Evolutionary conservation across 83 land plant genomes (phyloP), one percentile per base, ranked within the genome.

Genomic region (Isoetes engelmannii): DNA sequence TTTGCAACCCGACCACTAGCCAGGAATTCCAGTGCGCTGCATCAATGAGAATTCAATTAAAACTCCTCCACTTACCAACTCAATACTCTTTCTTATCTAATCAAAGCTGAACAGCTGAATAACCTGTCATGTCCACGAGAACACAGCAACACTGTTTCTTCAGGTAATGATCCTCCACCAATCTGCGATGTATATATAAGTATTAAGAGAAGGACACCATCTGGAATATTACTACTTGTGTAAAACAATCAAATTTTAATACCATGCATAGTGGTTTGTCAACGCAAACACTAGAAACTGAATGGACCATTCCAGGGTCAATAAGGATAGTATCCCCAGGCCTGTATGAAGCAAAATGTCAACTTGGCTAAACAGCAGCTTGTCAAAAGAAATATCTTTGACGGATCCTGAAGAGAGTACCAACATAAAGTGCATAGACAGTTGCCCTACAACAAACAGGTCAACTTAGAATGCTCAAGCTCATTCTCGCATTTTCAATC

Each of bases 251-350:
- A 61, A 62, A 45, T 5, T 60, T 59, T 62, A 74, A 5, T 42
- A 95, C 99, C 84, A 95, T 77, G 78, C 93, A 91, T 57, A 95
- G 79, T 15, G 93, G 97, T 77, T 91, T 95, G 60, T 77, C 79
- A 47, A 95, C 87, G 71, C 77, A 85, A 59, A 95, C 77, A 65
- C 91, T 88, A 47, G 81, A 75, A 53, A 81, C 82, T 45, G 63
- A 56, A 77, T 95, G 93, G 47, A 53, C 78, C 41, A 70, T 86
- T 49, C 97, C 97, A 49, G 93, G 62, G 41, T 82, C 83, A 68
- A 95, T 85, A 7, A 95, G 74, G 58, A 91, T 85, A 49, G 99
- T 95, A 48, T 95, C 99, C 55, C 97, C 97, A 50, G 94, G 97
- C 80, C 99, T 95, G 71, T 44, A 80, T 45, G 13, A 64, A 62